Evolutionary conservation across 1,284 basidiomycete genomes (phyloP).

Genomic region (Tylopilus sp.): DNA sequence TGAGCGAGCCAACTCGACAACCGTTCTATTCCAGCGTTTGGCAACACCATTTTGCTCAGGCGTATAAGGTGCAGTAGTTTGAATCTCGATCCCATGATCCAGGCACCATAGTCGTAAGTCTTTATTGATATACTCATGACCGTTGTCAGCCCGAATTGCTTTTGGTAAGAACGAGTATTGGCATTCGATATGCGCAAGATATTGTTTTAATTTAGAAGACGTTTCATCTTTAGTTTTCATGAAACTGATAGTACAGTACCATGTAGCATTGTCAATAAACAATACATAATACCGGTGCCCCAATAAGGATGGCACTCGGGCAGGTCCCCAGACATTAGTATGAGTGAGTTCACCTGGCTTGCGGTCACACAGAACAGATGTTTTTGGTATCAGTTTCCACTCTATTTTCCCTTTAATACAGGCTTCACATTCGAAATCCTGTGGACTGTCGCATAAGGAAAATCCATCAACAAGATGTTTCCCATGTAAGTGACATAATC

Average conservation of each 20-base stretch:
- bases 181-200: not conserved
- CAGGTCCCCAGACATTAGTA: conserved; percentile 6
- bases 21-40: not conserved
- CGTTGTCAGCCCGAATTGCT: not conserved
- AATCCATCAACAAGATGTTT: not conserved
- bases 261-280: not conserved
- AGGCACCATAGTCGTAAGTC: not conserved
- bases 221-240: not conserved
- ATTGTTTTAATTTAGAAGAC: not conserved
- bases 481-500: not conserved
- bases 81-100: not conserved
- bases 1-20: not conserved
- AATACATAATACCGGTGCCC: not conserved
- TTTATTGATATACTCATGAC: not conserved
- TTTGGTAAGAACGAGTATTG: not conserved
- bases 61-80: not conserved
- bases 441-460: not conserved
- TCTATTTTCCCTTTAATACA: not conserved
- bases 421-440: not conserved
- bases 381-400: not conserved
- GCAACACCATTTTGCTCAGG: not conserved
- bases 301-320: not conserved
- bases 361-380: no score
- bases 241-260: not conserved
- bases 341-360: not conserved